Conservation (phyloP, 2,329 filamentous ascomycete genomes). For the Penicillium concentricum region DNA sequence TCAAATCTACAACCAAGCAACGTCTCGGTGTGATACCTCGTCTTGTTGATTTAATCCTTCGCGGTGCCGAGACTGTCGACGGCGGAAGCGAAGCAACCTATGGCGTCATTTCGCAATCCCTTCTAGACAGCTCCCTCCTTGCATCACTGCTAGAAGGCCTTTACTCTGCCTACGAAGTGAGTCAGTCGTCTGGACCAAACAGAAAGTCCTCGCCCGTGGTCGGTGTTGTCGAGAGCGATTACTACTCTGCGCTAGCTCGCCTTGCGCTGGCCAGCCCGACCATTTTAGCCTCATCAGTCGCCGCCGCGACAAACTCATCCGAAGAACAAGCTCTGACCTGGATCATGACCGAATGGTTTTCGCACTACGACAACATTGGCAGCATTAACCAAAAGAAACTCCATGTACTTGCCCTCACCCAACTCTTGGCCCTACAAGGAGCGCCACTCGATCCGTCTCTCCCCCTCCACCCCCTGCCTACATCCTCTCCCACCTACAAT, state of each 20-base stretch:
- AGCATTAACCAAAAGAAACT: slow-evolving; percentile 49
- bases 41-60: slow-evolving; percentile 64
- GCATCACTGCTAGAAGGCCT: slow-evolving; percentile 64
- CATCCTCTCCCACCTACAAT: slow-evolving; percentile 46
- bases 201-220: slow-evolving; percentile 67
- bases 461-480: slow-evolving; percentile 33
- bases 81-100: slow-evolving; percentile 57
- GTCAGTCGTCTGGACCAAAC: slow-evolving; percentile 80
- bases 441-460: slow-evolving; percentile 30
- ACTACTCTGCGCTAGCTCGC: slow-evolving; percentile 78
- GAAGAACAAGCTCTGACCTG: slow-evolving; percentile 41
- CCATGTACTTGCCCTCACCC: slow-evolving; percentile 47
- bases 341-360: slow-evolving; percentile 50
- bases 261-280: slow-evolving; percentile 71
- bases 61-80: slow-evolving; percentile 61
- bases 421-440: slow-evolving; percentile 42
- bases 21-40: slow-evolving; percentile 44
- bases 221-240: slow-evolving; percentile 76
- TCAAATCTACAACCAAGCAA: slow-evolving; percentile 39
- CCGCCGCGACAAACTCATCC: slow-evolving; percentile 33
- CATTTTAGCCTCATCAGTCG: slow-evolving; percentile 60
- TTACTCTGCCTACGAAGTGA: slow-evolving; percentile 67
- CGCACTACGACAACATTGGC: slow-evolving; percentile 49
- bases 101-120: slow-evolving; percentile 62
- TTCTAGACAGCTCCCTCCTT: slow-evolving; percentile 64